phyloP scores from a whole-genome alignment of 768 basidiomycete species.

The Auriscalpium orientale region DNA sequence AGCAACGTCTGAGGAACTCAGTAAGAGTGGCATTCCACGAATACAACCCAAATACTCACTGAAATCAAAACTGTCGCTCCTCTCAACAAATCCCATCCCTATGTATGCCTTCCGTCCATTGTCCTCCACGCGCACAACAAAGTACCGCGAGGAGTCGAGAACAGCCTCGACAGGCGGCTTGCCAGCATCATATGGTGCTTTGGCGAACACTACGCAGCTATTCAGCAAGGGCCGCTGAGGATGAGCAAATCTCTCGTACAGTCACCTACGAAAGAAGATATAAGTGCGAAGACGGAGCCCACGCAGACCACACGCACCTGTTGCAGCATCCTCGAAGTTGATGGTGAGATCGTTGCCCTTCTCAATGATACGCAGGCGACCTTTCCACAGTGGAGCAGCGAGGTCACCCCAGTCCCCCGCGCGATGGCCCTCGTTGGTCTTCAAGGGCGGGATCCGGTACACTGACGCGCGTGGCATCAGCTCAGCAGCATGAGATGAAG shows the following conservation, averaged over 20 bases:
- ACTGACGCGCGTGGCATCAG: slow-evolving; percentile 39
- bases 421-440: slow-evolving; percentile 81
- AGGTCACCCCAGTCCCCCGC: slow-evolving; percentile 93
- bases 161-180: slow-evolving; percentile 91
- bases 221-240: too few species aligned
- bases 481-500: slow-evolving; percentile 4
- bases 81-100: slow-evolving; percentile 87
- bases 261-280: slow-evolving; percentile 41
- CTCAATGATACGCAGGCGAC: slow-evolving; percentile 80
- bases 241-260: slow-evolving; percentile 36
- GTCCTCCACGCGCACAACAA: slow-evolving; percentile 88
- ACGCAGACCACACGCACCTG: slow-evolving; percentile 54
- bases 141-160: slow-evolving; percentile 90
- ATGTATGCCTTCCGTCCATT: slow-evolving; percentile 84
- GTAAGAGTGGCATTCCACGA: slow-evolving; percentile 2
- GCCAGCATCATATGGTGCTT: slow-evolving; percentile 69
- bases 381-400: slow-evolving; percentile 81
- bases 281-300: slow-evolving; percentile 3
- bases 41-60: slow-evolving; percentile 41
- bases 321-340: slow-evolving; percentile 72
- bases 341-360: slow-evolving; percentile 59
- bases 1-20: slow-evolving; percentile 54
- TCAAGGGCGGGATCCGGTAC: slow-evolving; percentile 86
- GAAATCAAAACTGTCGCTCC: slow-evolving; percentile 87
- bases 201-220: slow-evolving; percentile 60